phyloP scores from a whole-genome alignment of 805 yeast species.

The Ogataea pignaliae region DNA sequence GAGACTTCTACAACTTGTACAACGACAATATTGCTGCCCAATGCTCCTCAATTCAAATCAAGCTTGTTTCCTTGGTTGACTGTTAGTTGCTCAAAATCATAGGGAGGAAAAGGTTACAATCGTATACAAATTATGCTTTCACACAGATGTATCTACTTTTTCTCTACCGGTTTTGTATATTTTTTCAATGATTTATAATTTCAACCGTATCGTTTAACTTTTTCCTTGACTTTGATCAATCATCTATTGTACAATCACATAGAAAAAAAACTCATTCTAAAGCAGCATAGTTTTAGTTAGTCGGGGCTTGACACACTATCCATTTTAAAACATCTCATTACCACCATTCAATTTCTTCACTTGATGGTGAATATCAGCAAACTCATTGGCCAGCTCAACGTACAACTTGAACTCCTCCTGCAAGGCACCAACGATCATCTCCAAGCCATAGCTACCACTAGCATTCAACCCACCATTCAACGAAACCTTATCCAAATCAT shows the following conservation, averaged over 20 bases:
- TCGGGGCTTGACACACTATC: not conserved
- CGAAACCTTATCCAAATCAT: constrained; percentile 49
- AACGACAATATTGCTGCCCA: constrained; percentile 36
- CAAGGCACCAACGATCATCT: constrained; percentile 53
- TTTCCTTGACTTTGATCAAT: too few species aligned
- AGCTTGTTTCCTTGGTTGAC: constrained; percentile 46
- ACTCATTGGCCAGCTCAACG: constrained; percentile 69
- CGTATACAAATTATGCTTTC: too few species aligned
- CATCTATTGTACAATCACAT: not conserved
- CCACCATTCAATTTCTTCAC: constrained; percentile 30
- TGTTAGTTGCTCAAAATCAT: constrained; percentile 28
- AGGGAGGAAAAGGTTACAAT: too few species aligned
- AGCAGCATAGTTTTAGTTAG: too few species aligned
- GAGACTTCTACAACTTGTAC: constrained; percentile 45
- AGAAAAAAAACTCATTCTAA: too few species aligned
- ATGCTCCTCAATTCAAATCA: constrained; percentile 52
- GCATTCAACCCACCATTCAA: constrained; percentile 24
- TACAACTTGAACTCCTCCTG: constrained; percentile 65
- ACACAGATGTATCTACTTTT: too few species aligned
- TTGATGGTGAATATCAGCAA: constrained; percentile 65
- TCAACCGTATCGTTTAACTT: too few species aligned
- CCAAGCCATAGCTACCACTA: constrained; percentile 35
- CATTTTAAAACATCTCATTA: constrained; percentile 9
- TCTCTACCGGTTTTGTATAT: too few species aligned
- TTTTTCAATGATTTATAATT: too few species aligned